Evolutionary conservation across 257 asterid species (phyloP).

Genomic region (Solanum paucissectum): DNA sequence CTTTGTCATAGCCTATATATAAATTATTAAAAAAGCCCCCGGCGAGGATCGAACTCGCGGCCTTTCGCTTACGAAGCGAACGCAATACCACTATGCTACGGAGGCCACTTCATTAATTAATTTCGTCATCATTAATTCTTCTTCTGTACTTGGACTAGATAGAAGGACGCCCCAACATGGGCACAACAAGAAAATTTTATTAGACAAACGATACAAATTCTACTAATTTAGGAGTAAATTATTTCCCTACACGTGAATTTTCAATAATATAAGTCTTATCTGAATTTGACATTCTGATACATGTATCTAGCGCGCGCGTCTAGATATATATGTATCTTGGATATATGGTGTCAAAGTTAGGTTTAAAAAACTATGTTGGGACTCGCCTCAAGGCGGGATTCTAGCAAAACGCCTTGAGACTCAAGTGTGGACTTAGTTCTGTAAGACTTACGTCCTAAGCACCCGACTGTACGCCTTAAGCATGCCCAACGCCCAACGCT

Average conservation of each 20-base stretch:
- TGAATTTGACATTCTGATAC: not conserved
- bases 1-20: no score
- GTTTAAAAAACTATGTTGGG: no score
- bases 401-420: no score
- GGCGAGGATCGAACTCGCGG: constrained; percentile 99
- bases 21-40: constrained; percentile 36
- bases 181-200: not conserved
- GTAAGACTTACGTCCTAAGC: no score
- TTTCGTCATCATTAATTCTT: not conserved
- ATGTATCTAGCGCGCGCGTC: not conserved
- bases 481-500: no score
- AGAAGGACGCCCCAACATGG: not conserved
- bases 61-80: constrained; percentile 99
- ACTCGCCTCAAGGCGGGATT: no score
- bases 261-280: no score
- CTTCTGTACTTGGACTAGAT: no score
- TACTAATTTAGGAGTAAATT: not conserved
- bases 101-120: constrained; percentile 13
- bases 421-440: no score
- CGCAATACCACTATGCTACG: constrained; percentile 99
- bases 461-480: no score
- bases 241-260: not conserved
- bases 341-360: no score
- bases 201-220: not conserved
- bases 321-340: not conserved